phyloP scores from a whole-genome alignment of 2,329 filamentous ascomycete species.

The Scedosporium apiospermum region DNA sequence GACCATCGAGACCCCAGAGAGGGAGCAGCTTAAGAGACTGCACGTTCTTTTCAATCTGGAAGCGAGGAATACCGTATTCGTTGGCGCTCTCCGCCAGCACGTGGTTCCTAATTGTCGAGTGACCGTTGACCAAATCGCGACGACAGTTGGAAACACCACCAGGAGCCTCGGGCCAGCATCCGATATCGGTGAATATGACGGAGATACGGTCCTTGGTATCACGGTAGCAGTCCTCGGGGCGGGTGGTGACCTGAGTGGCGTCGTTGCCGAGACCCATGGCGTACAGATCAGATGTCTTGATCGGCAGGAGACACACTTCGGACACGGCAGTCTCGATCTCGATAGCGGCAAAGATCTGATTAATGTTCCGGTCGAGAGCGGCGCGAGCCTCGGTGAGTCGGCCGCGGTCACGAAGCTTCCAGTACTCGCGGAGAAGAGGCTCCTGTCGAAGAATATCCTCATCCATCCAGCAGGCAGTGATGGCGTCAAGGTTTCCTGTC shows the following conservation, averaged over 20 bases:
- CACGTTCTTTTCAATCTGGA: conserved; percentile 45
- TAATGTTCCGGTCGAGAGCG: conserved; percentile 27
- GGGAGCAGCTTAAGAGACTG: conserved; percentile 44
- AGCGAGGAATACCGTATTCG: conserved; percentile 43
- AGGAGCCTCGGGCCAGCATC: conserved; percentile 43
- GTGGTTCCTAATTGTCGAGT: conserved; percentile 43
- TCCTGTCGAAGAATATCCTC: conserved; percentile 37
- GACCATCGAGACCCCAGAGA: conserved; percentile 43
- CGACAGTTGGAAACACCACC: conserved; percentile 46
- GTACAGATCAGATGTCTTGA: conserved; percentile 29
- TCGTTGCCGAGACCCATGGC: conserved; percentile 31
- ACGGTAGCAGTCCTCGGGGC: conserved; percentile 29
- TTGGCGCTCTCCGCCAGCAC: conserved; percentile 45
- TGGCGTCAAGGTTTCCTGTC: conserved; percentile 33
- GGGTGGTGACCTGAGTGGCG: conserved; percentile 27
- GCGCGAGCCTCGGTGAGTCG: conserved; percentile 30
- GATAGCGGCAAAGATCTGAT: conserved; percentile 25
- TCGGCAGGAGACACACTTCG: conserved; percentile 25
- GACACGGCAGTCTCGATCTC: conserved; percentile 28
- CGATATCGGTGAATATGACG: conserved; percentile 41
- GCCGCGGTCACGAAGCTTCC: conserved; percentile 31
- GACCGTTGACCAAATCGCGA: conserved; percentile 43
- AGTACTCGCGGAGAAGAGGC: conserved; percentile 32
- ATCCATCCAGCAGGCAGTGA: conserved; percentile 39
- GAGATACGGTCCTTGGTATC: conserved; percentile 38